Base-by-base conservation (phyloP, 2,329 filamentous ascomycete species). In the Dothiorella sarmentorum region DNA sequence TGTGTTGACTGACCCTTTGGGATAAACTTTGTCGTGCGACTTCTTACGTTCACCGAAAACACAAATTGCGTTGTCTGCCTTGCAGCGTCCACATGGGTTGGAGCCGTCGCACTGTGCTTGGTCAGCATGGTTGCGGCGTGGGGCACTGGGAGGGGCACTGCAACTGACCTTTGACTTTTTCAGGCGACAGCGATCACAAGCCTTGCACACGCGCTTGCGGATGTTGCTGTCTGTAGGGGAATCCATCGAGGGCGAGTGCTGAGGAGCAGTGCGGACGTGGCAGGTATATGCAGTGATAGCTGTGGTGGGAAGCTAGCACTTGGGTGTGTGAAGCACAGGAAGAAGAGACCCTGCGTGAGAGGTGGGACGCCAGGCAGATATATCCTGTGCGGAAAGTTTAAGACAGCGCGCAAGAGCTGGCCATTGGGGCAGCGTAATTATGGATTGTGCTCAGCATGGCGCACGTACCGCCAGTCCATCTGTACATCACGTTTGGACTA, bases 41-140 rank as follows among this genome's bases (percentile, higher is more conserved):
- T 85, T 86, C 70, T 86, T 87, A 58, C 84, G 76, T 67, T 86
- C 83, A 29, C 84, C 84, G 71, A 85, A 87, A 4, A 85, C 80
- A 64, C 84, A 87, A 61, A 85, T 84, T 38, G 82, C 80, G 68
- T 86, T 85, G 70, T 87, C 84, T 61, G 81, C 78, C 67, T 82
- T 82, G 71, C 84, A 87, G 61, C 84, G 76, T 64, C 79, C 79
- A 73, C 84, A 87, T 17, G 84, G 83, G 64, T 76, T 81, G 35
- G 80, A 76, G 63, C 84, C 84, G 67, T 87, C 84, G 71, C 84
- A 87, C 81, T 81, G 55, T 15, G 13, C 13, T 1, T 17, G 13
- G n/a, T 57, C 24, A 26, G 60, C 56, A 31, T 62, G 60, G 64
- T 51, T 62, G 62, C 45, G 53, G 49, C 33, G 4, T 42, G 37